Percentiles rank a stretch among this genome's conserved stretches.
phyloP scores from a whole-genome alignment of 1,284 basidiomycete species.

The Sanghuangporus weigelae region DNA sequence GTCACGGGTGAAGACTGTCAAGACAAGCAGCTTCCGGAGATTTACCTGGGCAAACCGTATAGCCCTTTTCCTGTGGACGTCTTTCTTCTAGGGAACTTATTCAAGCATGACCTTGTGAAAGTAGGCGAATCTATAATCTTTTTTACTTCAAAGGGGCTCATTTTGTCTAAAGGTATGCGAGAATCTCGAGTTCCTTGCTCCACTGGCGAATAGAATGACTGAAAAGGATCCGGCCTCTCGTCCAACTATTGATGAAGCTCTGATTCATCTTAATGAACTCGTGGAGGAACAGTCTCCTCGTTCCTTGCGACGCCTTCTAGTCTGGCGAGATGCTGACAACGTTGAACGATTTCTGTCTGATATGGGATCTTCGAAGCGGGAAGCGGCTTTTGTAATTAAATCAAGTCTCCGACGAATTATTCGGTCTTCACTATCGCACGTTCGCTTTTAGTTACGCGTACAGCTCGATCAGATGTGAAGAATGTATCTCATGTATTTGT shows the following conservation, averaged over 20 bases:
- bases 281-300: not conserved
- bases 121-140: not conserved
- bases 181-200: constrained; percentile 5
- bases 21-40: constrained; percentile 1
- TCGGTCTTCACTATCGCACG: too few species aligned
- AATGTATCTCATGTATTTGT: too few species aligned
- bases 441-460: too few species aligned
- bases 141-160: not conserved
- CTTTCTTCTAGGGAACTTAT: constrained; percentile 3
- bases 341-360: not conserved
- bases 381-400: not conserved
- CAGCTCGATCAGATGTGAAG: too few species aligned
- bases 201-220: constrained; percentile 9
- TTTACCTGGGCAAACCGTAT: not conserved
- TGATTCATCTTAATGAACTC: not conserved
- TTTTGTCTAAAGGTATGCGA: not conserved
- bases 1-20: not conserved
- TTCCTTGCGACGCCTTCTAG: not conserved
- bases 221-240: not conserved
- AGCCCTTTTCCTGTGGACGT: constrained; percentile 7
- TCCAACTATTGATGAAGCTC: not conserved
- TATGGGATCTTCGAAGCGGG: not conserved
- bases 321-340: not conserved
- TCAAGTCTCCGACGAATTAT: not conserved
- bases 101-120: not conserved